These are phyloP conservation scores for Centrapalus pauciflorus DNA, from an alignment of 129 eudicot species.

Conservation along the genomic window DNA sequence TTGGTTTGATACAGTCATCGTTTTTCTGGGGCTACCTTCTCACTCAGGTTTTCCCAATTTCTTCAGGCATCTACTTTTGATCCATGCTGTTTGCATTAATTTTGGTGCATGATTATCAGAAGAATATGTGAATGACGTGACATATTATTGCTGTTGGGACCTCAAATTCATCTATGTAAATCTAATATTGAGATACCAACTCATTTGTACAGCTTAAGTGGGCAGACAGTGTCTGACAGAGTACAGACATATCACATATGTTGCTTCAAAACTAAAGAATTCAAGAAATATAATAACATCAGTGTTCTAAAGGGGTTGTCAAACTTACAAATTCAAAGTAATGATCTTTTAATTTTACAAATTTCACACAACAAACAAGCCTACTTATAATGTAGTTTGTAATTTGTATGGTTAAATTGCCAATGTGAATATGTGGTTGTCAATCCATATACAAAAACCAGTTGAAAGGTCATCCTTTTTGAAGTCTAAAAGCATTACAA, in stretches of 20 bases:
- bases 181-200: background rate
- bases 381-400: background rate
- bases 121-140: background rate
- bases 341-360: background rate
- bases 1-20: conserved; percentile 88
- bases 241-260: too few species aligned
- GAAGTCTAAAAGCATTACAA: background rate
- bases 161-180: background rate
- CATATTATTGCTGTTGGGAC: background rate
- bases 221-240: background rate
- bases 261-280: background rate
- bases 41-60: conserved; percentile 64
- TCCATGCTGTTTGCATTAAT: conserved; percentile 5
- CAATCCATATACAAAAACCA: background rate
- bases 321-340: background rate
- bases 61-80: background rate
- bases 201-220: background rate
- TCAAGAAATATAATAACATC: background rate
- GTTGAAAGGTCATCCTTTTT: background rate
- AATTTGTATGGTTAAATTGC: background rate
- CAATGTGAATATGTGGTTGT: background rate
- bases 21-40: conserved; percentile 99
- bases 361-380: background rate
- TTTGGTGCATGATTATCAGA: background rate
- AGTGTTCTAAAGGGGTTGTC: background rate